These are phyloP conservation scores for Linum lewisii DNA, from an alignment of 345 rosid genomes.

Conservation along the genomic window DNA sequence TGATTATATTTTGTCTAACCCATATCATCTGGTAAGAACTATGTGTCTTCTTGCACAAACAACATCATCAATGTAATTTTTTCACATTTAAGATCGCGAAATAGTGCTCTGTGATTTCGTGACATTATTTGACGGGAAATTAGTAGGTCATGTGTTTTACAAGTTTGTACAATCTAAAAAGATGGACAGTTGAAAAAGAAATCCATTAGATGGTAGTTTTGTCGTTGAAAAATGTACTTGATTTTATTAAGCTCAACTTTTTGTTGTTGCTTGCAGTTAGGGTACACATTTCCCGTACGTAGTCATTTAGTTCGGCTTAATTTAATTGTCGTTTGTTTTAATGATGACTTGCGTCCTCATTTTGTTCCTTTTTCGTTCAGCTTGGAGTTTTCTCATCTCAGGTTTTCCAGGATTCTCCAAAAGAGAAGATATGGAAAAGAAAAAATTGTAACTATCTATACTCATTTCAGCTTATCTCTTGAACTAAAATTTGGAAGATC, in stretches of 20 bases:
- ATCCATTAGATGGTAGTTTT: conserved; percentile 2
- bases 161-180: too few species aligned
- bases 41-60: not conserved
- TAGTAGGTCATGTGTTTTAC: too few species aligned
- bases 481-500: not conserved
- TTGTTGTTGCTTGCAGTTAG: not conserved
- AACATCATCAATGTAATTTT: not conserved
- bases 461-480: not conserved
- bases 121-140: too few species aligned
- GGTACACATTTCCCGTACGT: not conserved
- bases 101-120: not conserved
- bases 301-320: conserved; percentile 3
- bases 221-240: not conserved
- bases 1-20: conserved; percentile 80
- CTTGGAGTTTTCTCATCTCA: conserved; percentile 97
- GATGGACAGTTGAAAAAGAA: too few species aligned
- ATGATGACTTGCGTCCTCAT: conserved; percentile 6
- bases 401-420: conserved; percentile 87
- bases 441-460: conserved; percentile 48
- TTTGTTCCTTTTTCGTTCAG: conserved; percentile 36
- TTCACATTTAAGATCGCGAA: not conserved
- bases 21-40: conserved; percentile 83
- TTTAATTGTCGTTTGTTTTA: not conserved
- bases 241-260: not conserved
- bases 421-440: conserved; percentile 62